phyloP scores from a whole-genome alignment of 768 basidiomycete species.

The Tricholomella constricta region DNA sequence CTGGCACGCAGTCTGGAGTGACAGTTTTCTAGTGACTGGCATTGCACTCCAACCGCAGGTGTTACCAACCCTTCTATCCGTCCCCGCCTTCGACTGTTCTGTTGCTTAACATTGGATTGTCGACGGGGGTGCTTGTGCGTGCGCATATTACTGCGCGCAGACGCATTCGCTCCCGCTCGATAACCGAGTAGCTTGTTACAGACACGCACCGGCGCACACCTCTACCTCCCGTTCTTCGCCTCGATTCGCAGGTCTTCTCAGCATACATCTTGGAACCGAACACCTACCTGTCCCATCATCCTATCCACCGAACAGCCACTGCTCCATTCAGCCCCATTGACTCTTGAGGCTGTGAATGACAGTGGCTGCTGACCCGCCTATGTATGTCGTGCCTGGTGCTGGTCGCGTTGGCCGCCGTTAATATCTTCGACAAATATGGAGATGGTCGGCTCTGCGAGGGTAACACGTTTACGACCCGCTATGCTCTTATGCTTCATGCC shows the following conservation, averaged over 20 bases:
- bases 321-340: neutral
- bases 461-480: neutral
- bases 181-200: constrained; percentile 10
- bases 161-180: constrained; percentile 7
- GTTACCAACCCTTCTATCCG: constrained; percentile 1
- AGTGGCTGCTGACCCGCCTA: neutral
- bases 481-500: neutral
- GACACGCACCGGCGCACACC: constrained; percentile 12
- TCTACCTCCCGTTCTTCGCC: constrained; percentile 12
- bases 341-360: neutral
- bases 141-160: neutral
- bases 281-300: constrained; percentile 4
- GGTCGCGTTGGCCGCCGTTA: neutral
- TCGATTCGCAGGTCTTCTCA: constrained; percentile 11
- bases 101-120: constrained; percentile 10
- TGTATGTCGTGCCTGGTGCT: neutral
- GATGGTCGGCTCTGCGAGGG: neutral
- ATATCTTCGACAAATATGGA: neutral
- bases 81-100: constrained; percentile 6
- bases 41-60: constrained; percentile 6
- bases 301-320: constrained; percentile 4
- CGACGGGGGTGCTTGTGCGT: constrained; percentile 8
- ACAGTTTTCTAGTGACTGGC: constrained; percentile 65
- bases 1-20: constrained; percentile 81
- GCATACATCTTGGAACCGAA: constrained; percentile 18